Percentiles rank a stretch among this genome's conserved stretches.
These are phyloP conservation scores for Suillus decipiens DNA, from an alignment of 768 basidiomycete genomes.

Conservation along the genomic window DNA sequence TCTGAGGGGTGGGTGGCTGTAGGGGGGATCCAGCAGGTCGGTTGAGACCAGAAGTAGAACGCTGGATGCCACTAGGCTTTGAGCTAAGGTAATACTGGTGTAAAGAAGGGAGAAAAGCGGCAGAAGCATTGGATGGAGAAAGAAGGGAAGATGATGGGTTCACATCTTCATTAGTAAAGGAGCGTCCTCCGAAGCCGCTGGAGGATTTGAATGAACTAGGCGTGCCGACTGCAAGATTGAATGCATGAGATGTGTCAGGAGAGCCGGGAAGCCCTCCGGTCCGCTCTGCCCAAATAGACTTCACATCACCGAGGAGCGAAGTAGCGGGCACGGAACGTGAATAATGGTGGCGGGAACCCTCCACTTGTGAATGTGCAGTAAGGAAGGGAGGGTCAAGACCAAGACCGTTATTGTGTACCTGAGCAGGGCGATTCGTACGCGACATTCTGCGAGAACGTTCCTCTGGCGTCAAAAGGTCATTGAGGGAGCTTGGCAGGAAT, in stretches of 20 bases:
- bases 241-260: constrained; percentile 33
- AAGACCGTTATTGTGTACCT: constrained; percentile 21
- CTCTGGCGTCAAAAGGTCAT: constrained; percentile 85
- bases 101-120: constrained; percentile 76
- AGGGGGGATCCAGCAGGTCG: constrained; percentile 14
- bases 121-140: constrained; percentile 76
- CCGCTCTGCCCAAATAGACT: constrained; percentile 79
- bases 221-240: constrained; percentile 37
- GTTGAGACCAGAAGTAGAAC: constrained; percentile 22
- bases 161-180: constrained; percentile 15
- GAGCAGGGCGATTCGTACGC: constrained; percentile 49
- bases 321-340: constrained; percentile 83
- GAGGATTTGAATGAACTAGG: constrained; percentile 56
- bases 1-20: constrained; percentile 9
- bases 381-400: constrained; percentile 20
- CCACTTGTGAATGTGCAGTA: constrained; percentile 21
- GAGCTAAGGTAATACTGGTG: constrained; percentile 65
- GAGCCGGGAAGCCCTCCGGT: constrained; percentile 38
- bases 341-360: constrained; percentile 57
- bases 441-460: constrained; percentile 84
- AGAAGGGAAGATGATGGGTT: constrained; percentile 37
- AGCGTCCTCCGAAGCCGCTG: constrained; percentile 36
- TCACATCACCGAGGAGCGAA: constrained; percentile 71
- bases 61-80: constrained; percentile 36
- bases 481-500: constrained; percentile 85